A percentile compares a stretch with the other conserved stretches of the same genome.
Evolutionary conservation across 257 asterid species (phyloP).

Genomic region (Solanum acaule): DNA sequence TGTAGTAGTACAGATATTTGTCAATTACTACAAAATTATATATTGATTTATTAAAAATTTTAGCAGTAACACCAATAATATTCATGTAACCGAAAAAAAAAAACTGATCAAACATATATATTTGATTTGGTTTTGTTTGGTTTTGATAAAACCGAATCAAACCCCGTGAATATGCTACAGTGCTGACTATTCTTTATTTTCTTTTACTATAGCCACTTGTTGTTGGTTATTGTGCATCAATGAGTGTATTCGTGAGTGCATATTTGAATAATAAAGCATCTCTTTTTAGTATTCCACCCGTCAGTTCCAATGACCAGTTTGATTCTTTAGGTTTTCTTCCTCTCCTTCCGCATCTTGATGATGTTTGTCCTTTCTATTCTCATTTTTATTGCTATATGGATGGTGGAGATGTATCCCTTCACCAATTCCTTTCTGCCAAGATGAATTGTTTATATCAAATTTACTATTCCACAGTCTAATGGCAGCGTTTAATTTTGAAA

Average conservation of each 20-base stretch:
- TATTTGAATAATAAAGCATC: conserved; percentile 1
- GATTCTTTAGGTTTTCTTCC: conserved; percentile 9
- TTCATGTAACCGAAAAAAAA: neutral
- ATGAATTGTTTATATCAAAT: neutral
- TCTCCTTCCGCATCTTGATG: neutral
- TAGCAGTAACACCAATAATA: neutral
- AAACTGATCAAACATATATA: neutral
- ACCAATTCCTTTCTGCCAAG: neutral
- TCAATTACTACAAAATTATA: neutral
- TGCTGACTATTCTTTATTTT: neutral
- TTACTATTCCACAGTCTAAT: neutral
- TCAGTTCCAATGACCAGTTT: conserved; percentile 20
- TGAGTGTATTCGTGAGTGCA: neutral
- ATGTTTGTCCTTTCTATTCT: neutral
- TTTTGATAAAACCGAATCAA: neutral
- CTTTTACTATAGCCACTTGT: neutral
- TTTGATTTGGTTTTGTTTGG: neutral
- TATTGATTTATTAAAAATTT: neutral
- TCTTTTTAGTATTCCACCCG: neutral
- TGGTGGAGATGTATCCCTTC: neutral
- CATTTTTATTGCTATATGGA: conserved; percentile 12
- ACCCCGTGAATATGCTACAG: neutral
- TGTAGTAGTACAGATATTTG: neutral
- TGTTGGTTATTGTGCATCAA: neutral
- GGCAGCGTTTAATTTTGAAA: neutral